Evolutionary conservation across 2,329 filamentous ascomycete species (phyloP).

Genomic region (Tolypocladium nubicola): DNA sequence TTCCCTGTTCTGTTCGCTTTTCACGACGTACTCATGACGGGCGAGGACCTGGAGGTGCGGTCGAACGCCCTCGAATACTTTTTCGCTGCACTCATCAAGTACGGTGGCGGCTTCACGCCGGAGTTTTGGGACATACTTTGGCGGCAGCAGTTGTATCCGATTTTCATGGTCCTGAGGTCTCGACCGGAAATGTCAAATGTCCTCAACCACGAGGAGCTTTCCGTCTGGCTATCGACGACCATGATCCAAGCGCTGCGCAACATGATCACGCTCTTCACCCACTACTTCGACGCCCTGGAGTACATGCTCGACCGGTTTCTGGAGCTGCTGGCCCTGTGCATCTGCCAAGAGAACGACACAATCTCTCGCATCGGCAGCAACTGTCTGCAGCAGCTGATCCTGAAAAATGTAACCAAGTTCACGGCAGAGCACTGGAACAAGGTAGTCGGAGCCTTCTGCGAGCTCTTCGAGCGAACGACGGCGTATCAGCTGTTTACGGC

Average conservation of each 20-base stretch:
- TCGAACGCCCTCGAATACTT: constrained; percentile 89
- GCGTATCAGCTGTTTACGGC: constrained; percentile 93
- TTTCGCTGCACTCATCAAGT: constrained; percentile 83
- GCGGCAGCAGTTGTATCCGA: constrained; percentile 93
- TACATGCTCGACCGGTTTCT: constrained; percentile 98
- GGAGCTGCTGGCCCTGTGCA: constrained; percentile 87
- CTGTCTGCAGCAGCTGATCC: constrained; percentile 88
- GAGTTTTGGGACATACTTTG: constrained; percentile 99
- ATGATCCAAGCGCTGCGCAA: constrained; percentile 98
- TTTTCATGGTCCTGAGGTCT: constrained; percentile 95
- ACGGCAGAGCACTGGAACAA: constrained; percentile 79
- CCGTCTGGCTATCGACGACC: constrained; percentile 96
- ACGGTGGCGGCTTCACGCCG: constrained; percentile 81
- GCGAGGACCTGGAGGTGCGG: constrained; percentile 92
- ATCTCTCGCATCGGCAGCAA: constrained; percentile 97
- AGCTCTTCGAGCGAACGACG: constrained; percentile 89
- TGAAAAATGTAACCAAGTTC: constrained; percentile 95
- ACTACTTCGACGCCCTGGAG: constrained; percentile 92
- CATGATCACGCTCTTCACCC: constrained; percentile 97
- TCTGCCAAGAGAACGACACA: constrained; percentile 98
- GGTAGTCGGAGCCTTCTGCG: constrained; percentile 91
- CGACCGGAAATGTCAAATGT: constrained; percentile 95
- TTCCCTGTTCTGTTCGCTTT: constrained; percentile 97
- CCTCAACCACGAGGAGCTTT: constrained; percentile 90
- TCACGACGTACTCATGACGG: constrained; percentile 98